Base-by-base conservation (phyloP, 2,329 filamentous ascomycete genomes). In the Pestalotiopsis fici region DNA sequence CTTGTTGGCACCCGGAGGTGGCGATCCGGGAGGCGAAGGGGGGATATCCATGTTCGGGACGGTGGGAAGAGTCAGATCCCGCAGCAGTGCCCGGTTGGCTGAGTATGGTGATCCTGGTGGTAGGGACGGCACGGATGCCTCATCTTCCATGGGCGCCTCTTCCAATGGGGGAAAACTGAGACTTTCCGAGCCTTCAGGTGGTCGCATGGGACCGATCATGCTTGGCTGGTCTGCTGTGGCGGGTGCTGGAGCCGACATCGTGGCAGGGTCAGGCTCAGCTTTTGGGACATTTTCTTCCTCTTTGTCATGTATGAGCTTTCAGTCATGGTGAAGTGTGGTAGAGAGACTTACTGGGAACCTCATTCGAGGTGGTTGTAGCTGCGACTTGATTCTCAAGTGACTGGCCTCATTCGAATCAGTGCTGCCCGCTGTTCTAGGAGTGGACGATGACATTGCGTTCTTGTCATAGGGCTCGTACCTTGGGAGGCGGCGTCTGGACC, bases 21-120 rank as follows among this genome's bases (percentile, higher is more conserved):
- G 87, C 2, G 87, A 87, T 27, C 87, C 87, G 0, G 91, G 90
- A 1, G 93, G 93, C 3, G 92, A 94, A 11, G 88, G 84, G 0
- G 93, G 93, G 69, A 96, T 94, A 72, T 90, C 84, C 74, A 94
- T 88, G 79, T 93, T 90, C 1, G 93, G 90, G 3, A 90, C 79
- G 2, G 88, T 84, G 2, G 93, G 93, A 56, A 95, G 85, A 27
- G 93, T 96, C 55, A 95, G 86, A 73, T 91, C 87, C 72, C 90
- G 91, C 18, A 94, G 81, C 25, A 90, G 80, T 31, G 88, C 83
- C 71, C 92, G 90, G 68, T 85, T 87, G 59, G 87, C 81, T 1
- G 90, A 87, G 79, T 94, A 93, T 1, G 92, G 92, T 1, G 91
- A 95, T n/a, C 75, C 75, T 3, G 83, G 79, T 1, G 82, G 82